phyloP scores from a whole-genome alignment of 2,329 filamentous ascomycete genomes.

The Fusarium sp. region DNA sequence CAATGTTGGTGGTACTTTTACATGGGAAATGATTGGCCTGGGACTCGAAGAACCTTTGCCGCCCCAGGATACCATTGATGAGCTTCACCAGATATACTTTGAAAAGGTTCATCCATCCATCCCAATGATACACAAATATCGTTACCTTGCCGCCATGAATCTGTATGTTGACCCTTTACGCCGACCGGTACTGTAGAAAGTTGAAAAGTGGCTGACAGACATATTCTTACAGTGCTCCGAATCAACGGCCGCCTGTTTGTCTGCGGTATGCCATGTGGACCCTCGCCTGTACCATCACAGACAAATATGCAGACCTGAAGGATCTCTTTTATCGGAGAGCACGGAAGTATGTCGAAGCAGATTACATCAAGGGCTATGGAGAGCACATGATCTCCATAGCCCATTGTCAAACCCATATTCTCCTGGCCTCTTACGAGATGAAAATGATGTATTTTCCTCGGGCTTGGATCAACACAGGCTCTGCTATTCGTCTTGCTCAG shows the following conservation, averaged over 20 bases:
- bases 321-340: conserved; percentile 90
- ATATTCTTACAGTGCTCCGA: conserved; percentile 66
- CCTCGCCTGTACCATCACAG: conserved; percentile 83
- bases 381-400: conserved; percentile 87
- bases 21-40: conserved; percentile 79
- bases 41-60: conserved; percentile 68
- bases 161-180: conserved; percentile 60
- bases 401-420: conserved; percentile 84
- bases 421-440: conserved; percentile 89
- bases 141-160: conserved; percentile 89
- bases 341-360: conserved; percentile 87
- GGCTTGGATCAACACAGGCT: conserved; percentile 91
- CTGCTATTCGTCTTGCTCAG: conserved; percentile 80
- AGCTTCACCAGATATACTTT: conserved; percentile 90
- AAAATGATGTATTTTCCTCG: conserved; percentile 97
- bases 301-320: conserved; percentile 81
- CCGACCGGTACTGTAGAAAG: not conserved
- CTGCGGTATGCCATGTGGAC: conserved; percentile 96
- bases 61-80: conserved; percentile 74
- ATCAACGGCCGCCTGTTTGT: conserved; percentile 84
- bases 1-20: conserved; percentile 66
- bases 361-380: conserved; percentile 92
- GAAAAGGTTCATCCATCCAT: conserved; percentile 86
- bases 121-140: conserved; percentile 88
- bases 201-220: conserved; percentile 26